A percentile compares a stretch with the other conserved stretches of the same genome.
phyloP scores from a whole-genome alignment of 257 asterid genomes.

The Lycium ferocissimum region DNA sequence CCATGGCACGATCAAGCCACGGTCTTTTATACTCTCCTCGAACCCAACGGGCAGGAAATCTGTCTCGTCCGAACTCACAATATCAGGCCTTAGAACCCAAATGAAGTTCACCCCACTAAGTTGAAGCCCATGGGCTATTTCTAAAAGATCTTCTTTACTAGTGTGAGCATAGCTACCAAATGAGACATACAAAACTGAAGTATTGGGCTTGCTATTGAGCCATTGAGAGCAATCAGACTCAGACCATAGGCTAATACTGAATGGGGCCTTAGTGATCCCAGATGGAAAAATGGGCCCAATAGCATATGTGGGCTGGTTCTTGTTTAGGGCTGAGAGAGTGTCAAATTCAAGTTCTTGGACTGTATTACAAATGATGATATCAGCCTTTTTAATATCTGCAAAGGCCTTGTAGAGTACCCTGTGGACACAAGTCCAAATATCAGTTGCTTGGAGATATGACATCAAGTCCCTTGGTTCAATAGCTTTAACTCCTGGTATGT shows the following conservation, averaged over 20 bases:
- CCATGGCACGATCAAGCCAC: conserved; percentile 70
- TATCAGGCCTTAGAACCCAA: conserved; percentile 78
- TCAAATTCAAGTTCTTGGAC: conserved; percentile 67
- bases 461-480: conserved; percentile 66
- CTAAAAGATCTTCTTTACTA: conserved; percentile 59
- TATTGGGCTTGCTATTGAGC: conserved; percentile 60
- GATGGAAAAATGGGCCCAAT: conserved; percentile 66
- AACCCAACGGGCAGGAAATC: conserved; percentile 55
- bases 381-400: conserved; percentile 57
- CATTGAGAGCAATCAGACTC: conserved; percentile 77
- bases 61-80: conserved; percentile 58
- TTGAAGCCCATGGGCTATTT: conserved; percentile 69
- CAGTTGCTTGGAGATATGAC: conserved; percentile 67
- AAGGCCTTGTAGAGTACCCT: conserved; percentile 72
- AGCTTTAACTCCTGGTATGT: conserved; percentile 70
- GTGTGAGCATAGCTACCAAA: conserved; percentile 81
- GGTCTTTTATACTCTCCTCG: conserved; percentile 41
- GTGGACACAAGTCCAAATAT: conserved; percentile 59
- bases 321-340: conserved; percentile 56
- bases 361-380: conserved; percentile 70
- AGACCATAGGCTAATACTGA: conserved; percentile 72
- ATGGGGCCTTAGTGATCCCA: conserved; percentile 51
- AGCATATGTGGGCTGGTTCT: conserved; percentile 59
- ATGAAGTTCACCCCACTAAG: conserved; percentile 58
- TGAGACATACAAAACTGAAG: conserved; percentile 72